Conservation (phyloP, 176 grass and related monocot species). For the Elaeis guineensis region DNA sequence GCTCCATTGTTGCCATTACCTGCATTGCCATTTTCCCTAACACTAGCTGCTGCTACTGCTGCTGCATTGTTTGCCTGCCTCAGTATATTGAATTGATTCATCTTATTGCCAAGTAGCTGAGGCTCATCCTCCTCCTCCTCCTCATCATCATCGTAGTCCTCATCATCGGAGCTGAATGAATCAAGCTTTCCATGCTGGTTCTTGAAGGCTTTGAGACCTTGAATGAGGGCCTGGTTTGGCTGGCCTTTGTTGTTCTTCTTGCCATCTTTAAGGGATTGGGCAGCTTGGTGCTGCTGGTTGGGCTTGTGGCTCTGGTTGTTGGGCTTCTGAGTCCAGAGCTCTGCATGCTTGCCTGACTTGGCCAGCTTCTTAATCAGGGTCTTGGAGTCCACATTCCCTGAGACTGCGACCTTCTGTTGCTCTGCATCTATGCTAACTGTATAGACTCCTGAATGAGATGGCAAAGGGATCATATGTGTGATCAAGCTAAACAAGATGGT, state of each 20-base stretch:
- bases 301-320: conserved; percentile 52
- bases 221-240: conserved; percentile 67
- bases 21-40: conserved; percentile 31
- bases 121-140: conserved; percentile 57
- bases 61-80: conserved; percentile 23
- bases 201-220: conserved; percentile 87
- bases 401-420: conserved; percentile 83
- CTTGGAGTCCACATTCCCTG: conserved; percentile 54
- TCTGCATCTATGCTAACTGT: conserved; percentile 81
- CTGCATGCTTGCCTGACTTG: conserved; percentile 75
- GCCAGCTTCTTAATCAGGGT: conserved; percentile 74
- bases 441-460: conserved; percentile 63
- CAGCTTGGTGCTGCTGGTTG: conserved; percentile 21
- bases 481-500: neutral
- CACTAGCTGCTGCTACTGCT: neutral
- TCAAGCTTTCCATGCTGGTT: conserved; percentile 67
- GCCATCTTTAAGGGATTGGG: conserved; percentile 28
- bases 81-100: conserved; percentile 64
- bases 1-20: conserved; percentile 14
- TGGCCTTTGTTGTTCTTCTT: conserved; percentile 49
- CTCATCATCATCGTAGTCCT: conserved; percentile 48
- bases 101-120: conserved; percentile 36
- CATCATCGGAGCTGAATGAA: conserved; percentile 57
- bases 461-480: no score
- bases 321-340: conserved; percentile 63